These are phyloP conservation scores for Hyphopichia burtonii DNA, from an alignment of 1,139 yeast genomes.

Conservation along the genomic window DNA sequence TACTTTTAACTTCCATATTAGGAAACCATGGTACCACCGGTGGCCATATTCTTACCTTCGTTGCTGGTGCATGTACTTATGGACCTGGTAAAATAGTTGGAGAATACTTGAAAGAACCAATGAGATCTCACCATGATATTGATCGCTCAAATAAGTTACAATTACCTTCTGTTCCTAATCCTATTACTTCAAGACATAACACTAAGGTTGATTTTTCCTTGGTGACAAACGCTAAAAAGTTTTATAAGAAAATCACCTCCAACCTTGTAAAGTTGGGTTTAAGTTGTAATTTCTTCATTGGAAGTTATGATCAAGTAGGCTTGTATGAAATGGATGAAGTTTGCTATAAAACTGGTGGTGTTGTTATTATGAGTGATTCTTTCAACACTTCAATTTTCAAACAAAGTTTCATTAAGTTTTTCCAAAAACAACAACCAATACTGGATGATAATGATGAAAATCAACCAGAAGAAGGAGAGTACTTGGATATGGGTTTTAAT, in stretches of 20 bases:
- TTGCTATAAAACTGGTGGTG: constrained; percentile 60
- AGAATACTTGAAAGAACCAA: constrained; percentile 47
- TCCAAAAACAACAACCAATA: constrained; percentile 26
- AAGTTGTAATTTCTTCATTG: constrained; percentile 57
- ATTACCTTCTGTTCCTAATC: constrained; percentile 25
- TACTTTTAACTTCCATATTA: constrained; percentile 44
- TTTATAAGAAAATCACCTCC: constrained; percentile 46
- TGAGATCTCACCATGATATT: constrained; percentile 61
- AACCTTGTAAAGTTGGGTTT: constrained; percentile 44
- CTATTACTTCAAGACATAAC: constrained; percentile 19
- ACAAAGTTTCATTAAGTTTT: constrained; percentile 58
- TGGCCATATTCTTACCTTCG: constrained; percentile 58
- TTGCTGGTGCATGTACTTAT: constrained; percentile 57
- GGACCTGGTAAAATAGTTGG: constrained; percentile 60
- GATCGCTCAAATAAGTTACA: constrained; percentile 38
- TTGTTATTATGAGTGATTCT: constrained; percentile 60
- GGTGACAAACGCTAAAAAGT: constrained; percentile 34
- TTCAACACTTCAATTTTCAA: constrained; percentile 65
- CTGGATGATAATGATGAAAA: constrained; percentile 6
- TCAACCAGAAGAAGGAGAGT: constrained; percentile 28
- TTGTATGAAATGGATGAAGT: constrained; percentile 63
- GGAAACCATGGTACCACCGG: constrained; percentile 46
- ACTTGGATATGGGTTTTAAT: constrained; percentile 53
- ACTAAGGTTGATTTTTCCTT: constrained; percentile 34
- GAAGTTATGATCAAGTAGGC: constrained; percentile 69